Evolutionary conservation across 2,329 filamentous ascomycete genomes (phyloP), one percentile per base, ranked within the genome.

Genomic region (Teratosphaeria pseudoeucalypti): DNA sequence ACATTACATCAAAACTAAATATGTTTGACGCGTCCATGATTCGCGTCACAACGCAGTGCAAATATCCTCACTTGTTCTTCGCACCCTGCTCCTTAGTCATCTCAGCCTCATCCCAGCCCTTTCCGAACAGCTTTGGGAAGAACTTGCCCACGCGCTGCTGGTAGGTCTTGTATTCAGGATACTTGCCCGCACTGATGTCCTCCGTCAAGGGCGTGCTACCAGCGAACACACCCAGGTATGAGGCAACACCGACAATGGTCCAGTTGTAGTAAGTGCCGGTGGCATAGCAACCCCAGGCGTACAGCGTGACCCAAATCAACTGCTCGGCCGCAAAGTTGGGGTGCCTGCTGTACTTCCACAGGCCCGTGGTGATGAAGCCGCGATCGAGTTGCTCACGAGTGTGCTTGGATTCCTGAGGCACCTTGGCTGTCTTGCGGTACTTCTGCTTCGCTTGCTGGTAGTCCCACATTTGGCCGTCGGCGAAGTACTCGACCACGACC

Each of bases 261-360:
- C 92, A 99, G 74, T 88, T 92, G 71, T 86, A 86, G 52, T 86
- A 78, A 1, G 80, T 84, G 58, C 85, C 82, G 34, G 86, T 89
- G 58, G 85, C 82, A 71, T 84, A 87, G 74, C 88, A 92, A 65
- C 83, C 85, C 94, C 92, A 99, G 69, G 90, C 83, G 74, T 97
- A 97, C 57, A 97, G 75, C 9, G 85, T 77, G 58, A 95, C 80
- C 94, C 94, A 99, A 67, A 97, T 85, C 34, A 85, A 79, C 76
- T 97, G 94, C 75, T 99, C 94, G 5, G 89, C 90, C 5, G 89
- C 85, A 70, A 97, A 99, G 74, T 99, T 99, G 55, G 94, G 94
- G 73, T 99, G 95, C 54, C 94, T 83, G 66, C 88, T 92, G 78
- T 86, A 91, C 0, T 85, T 87, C 87, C 89, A 99, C 7, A 99